A percentile compares a stretch with the other conserved stretches of the same genome.
These are phyloP conservation scores for Biscutella laevigata DNA, from an alignment of 441 rosid species.

Conservation along the genomic window DNA sequence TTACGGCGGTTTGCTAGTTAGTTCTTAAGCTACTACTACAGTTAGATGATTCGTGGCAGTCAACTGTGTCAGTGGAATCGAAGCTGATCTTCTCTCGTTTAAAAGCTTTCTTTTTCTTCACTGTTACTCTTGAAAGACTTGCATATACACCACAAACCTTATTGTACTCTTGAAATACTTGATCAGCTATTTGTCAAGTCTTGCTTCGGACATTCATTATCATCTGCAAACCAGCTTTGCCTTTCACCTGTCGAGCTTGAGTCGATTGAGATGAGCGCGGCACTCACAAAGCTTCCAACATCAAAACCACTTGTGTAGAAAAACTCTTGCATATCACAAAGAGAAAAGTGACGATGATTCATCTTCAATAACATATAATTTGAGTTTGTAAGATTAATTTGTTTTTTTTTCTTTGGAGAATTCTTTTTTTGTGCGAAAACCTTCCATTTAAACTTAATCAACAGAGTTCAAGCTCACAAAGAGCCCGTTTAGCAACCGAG, in stretches of 20 bases:
- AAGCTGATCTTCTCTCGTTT: constrained; percentile 11
- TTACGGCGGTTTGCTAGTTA: constrained; percentile 14
- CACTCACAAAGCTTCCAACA: constrained; percentile 84
- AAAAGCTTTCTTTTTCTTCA: constrained; percentile 17
- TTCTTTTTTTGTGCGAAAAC: too few species aligned
- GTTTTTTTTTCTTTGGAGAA: too few species aligned
- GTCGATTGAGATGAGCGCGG: constrained; percentile 43
- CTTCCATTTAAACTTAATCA: too few species aligned
- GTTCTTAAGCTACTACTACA: constrained; percentile 12
- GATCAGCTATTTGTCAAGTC: constrained; percentile 64
- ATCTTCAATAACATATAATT: too few species aligned
- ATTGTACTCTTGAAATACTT: too few species aligned
- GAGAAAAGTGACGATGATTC: too few species aligned
- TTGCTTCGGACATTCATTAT: constrained; percentile 74
- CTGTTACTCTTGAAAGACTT: constrained; percentile 39
- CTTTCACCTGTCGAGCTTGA: constrained; percentile 37
- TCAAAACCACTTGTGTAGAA: constrained; percentile 84
- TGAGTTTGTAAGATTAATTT: too few species aligned
- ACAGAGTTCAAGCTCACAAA: too few species aligned
- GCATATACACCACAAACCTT: constrained; percentile 57
- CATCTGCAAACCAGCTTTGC: constrained; percentile 70
- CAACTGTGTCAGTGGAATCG: background rate
- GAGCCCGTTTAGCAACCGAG: too few species aligned
- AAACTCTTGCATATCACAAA: constrained; percentile 97
- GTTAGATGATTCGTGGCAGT: background rate